Base-by-base conservation (phyloP, 2,329 filamentous ascomycete species). In the Myriangium duriaei region DNA sequence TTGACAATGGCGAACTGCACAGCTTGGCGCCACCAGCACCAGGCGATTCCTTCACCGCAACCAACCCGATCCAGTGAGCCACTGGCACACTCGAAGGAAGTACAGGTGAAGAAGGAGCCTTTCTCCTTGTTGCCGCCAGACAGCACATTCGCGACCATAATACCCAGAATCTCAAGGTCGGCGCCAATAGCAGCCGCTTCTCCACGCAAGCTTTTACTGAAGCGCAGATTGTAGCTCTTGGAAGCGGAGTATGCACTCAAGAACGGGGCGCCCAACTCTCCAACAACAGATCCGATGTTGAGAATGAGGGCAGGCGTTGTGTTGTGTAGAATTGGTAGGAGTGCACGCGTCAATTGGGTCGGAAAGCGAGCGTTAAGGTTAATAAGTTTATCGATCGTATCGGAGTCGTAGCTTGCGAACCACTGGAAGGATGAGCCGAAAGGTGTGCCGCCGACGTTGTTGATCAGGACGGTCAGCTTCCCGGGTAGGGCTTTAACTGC, bases 401-500 rank as follows among this genome's bases (percentile, higher is more conserved):
- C 46, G 11, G 53, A 48, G 0, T 56, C 51, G 9, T 54, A 54
- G 2, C 60, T 49, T 10, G 58, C 50, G 4, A 71, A 49, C 2
- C 56, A 45, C 3, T 49, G 50, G 40, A 58, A 68, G 1, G 49
- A 42, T 3, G 55, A 51, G 39, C 54, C 36, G 10, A 44, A 38
- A 9, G 47, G 47, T 10, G 48, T 51, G 9, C 67, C 67, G 13
- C 72, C 71, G 0, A 71, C 65, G 50, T 75, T 76, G 54, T 76
- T 76, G 47, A 76, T 52, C 15, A 76, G 54, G 2, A 75, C 54
- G 1, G 65, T 72, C 19, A 77, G 53, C 42, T 64, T 52, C 24
- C 67, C 49, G 34, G 40, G 35, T 5, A 50, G 28, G 3, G 39
- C 28, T 1, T 54, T 44, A 7, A 64, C 49, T 3, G 49, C 42